Evolutionary conservation across 2,329 filamentous ascomycete genomes (phyloP).

Genomic region (Fusarium siculi): DNA sequence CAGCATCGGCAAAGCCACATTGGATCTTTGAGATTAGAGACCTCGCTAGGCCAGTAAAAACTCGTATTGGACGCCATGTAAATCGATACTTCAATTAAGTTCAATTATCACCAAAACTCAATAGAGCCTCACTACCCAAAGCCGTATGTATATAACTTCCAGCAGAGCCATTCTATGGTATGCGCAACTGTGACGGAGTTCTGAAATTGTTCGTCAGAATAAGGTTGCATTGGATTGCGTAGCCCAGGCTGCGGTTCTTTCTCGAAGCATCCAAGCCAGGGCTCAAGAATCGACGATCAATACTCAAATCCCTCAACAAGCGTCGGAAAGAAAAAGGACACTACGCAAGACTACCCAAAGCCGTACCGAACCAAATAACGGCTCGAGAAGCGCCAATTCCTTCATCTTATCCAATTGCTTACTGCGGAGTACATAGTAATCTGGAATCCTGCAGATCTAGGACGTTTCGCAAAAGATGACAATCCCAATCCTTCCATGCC

Average conservation of each 20-base stretch:
- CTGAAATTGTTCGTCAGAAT: not conserved
- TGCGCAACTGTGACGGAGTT: not conserved
- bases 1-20: slow-evolving; percentile 9
- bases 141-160: not conserved
- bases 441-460: slow-evolving; percentile 5
- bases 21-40: slow-evolving; percentile 4
- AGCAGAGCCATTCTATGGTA: not conserved
- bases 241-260: not conserved
- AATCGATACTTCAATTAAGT: not conserved
- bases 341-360: not conserved
- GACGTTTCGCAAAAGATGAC: not conserved
- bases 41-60: not conserved
- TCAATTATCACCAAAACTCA: not conserved
- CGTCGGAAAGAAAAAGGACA: not conserved
- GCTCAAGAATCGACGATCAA: not conserved
- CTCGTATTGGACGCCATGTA: not conserved
- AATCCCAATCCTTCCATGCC: slow-evolving; percentile 6
- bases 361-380: not conserved
- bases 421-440: not conserved
- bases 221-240: not conserved
- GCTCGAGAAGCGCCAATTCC: not conserved
- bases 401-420: not conserved
- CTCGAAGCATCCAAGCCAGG: not conserved
- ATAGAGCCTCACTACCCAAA: not conserved
- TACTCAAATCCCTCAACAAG: slow-evolving; percentile 2